A percentile compares a stretch with the other conserved stretches of the same genome.
Conservation (phyloP, 2,329 filamentous ascomycete species). For the Colletotrichum sp. region DNA sequence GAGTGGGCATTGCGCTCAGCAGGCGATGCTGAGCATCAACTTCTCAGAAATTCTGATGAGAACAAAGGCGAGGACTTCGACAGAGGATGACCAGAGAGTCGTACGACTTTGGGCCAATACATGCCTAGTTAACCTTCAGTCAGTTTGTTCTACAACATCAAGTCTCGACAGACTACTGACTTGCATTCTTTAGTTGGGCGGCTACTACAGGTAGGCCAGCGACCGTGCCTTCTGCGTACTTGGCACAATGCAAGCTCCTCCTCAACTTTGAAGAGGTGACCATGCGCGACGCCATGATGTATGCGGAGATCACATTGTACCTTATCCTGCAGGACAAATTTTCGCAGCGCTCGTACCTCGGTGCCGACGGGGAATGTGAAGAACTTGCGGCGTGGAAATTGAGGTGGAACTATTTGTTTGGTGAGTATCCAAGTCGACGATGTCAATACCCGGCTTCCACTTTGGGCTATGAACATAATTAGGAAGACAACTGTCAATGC, state of each 20-base stretch:
- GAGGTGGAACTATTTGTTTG: slow-evolving; percentile 37
- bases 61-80: slow-evolving; percentile 34
- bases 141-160: not conserved
- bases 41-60: slow-evolving; percentile 44
- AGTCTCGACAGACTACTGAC: not conserved
- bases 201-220: slow-evolving; percentile 44
- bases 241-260: slow-evolving; percentile 44
- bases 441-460: not conserved
- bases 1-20: slow-evolving; percentile 45
- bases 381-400: slow-evolving; percentile 38
- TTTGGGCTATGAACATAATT: not conserved
- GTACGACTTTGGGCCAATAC: slow-evolving; percentile 41
- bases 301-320: slow-evolving; percentile 43
- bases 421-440: slow-evolving; percentile 24
- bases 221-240: slow-evolving; percentile 39
- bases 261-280: slow-evolving; percentile 45
- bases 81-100: slow-evolving; percentile 35
- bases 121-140: slow-evolving; percentile 41
- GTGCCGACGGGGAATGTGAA: slow-evolving; percentile 34
- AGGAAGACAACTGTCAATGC: not conserved
- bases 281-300: slow-evolving; percentile 45
- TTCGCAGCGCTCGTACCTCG: slow-evolving; percentile 31
- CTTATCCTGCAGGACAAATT: slow-evolving; percentile 40
- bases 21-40: slow-evolving; percentile 47
- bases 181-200: slow-evolving; percentile 36